These are phyloP conservation scores for Metschnikowia gelsemii DNA, from an alignment of 805 yeast species.

Conservation along the genomic window DNA sequence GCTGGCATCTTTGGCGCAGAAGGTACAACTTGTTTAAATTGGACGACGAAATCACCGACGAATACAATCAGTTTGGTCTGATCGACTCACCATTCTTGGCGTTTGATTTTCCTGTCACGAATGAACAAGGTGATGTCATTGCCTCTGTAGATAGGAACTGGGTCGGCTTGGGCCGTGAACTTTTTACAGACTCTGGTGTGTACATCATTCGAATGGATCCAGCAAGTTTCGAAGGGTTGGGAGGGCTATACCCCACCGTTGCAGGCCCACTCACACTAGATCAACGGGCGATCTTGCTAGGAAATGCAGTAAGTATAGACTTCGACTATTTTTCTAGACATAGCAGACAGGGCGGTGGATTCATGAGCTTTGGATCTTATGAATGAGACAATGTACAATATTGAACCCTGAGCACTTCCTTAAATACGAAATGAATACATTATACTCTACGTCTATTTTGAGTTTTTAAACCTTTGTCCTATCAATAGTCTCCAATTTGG, in stretches of 20 bases:
- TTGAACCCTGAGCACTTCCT: background rate
- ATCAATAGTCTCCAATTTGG: constrained; percentile 21
- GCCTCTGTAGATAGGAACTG: constrained; percentile 89
- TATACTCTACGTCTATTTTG: no score
- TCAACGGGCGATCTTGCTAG: constrained; percentile 82
- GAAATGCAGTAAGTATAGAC: constrained; percentile 88
- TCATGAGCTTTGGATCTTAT: constrained; percentile 35
- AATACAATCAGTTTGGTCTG: constrained; percentile 75
- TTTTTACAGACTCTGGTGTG: constrained; percentile 93
- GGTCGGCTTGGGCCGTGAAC: constrained; percentile 91
- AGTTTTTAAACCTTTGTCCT: constrained; percentile 1
- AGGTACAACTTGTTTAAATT: constrained; percentile 73
- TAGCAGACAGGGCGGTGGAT: constrained; percentile 52
- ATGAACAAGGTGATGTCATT: constrained; percentile 56
- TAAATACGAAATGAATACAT: no score
- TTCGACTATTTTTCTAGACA: constrained; percentile 97
- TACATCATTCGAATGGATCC: constrained; percentile 85
- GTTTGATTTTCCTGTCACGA: constrained; percentile 77
- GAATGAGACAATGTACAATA: constrained; percentile 22
- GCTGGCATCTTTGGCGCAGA: constrained; percentile 95
- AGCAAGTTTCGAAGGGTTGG: constrained; percentile 59
- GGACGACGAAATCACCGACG: constrained; percentile 40
- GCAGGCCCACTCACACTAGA: constrained; percentile 63
- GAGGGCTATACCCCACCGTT: constrained; percentile 48
- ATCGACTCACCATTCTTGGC: constrained; percentile 86